Evolutionary conservation across 2,329 filamentous ascomycete genomes (phyloP).

Genomic region (Verticillium albo-atrum): DNA sequence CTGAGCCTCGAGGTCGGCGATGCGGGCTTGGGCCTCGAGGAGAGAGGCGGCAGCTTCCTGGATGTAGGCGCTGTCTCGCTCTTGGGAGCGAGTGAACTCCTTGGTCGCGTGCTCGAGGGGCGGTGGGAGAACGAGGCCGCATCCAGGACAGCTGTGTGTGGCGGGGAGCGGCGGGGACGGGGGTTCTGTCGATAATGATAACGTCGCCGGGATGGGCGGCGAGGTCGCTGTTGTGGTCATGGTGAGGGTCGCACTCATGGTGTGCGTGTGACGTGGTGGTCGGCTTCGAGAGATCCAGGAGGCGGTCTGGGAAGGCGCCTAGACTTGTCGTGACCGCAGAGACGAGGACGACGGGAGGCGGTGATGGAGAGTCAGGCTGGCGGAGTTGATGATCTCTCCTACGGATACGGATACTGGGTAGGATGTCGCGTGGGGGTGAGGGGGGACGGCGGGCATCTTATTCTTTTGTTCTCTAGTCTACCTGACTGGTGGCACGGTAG

Average conservation of each 20-base stretch:
- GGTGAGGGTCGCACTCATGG: slow-evolving; percentile 11
- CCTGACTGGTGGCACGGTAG: too few species aligned
- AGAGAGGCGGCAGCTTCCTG: slow-evolving; percentile 38
- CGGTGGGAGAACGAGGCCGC: slow-evolving; percentile 37
- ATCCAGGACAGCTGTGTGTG: slow-evolving; percentile 43
- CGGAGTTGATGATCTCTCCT: neutral
- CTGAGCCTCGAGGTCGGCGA: slow-evolving; percentile 67
- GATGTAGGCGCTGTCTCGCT: slow-evolving; percentile 3
- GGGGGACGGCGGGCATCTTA: neutral
- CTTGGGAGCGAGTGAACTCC: slow-evolving; percentile 7
- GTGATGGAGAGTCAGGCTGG: neutral
- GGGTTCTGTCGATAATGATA: slow-evolving; percentile 12
- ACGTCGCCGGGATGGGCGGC: slow-evolving; percentile 7
- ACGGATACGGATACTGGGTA: neutral
- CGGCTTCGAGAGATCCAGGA: neutral
- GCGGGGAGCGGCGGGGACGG: slow-evolving; percentile 9
- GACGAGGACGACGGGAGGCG: neutral
- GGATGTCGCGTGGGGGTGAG: neutral
- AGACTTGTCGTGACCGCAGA: neutral
- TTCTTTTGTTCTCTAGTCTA: neutral
- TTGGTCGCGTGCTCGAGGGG: slow-evolving; percentile 3
- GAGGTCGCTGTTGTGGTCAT: slow-evolving; percentile 14
- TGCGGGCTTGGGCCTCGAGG: slow-evolving; percentile 52
- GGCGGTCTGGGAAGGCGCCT: neutral
- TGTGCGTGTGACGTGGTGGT: slow-evolving; percentile 3